Conservation (phyloP, 495 filamentous ascomycete genomes). For the Penicillium verhagenii region DNA sequence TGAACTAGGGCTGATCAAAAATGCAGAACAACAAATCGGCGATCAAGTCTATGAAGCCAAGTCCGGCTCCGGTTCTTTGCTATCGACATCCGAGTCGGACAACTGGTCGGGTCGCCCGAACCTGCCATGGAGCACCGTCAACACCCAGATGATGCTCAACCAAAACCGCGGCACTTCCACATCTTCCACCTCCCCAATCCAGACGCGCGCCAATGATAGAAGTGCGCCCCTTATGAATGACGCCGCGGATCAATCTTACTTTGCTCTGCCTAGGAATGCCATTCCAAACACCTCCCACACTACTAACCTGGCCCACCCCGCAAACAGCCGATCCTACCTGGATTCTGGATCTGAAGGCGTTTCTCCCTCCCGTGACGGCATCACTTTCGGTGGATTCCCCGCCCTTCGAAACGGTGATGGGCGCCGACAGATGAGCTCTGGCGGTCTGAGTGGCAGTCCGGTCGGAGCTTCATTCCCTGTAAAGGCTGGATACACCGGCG, state of each 20-base stretch:
- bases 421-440: slow-evolving; percentile 32
- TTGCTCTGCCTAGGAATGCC: slow-evolving; percentile 36
- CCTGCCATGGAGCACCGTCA: slow-evolving; percentile 55
- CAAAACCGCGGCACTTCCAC: slow-evolving; percentile 44
- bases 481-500: slow-evolving; percentile 28
- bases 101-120: slow-evolving; percentile 48
- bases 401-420: slow-evolving; percentile 31
- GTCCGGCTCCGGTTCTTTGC: slow-evolving; percentile 64
- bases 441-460: slow-evolving; percentile 32
- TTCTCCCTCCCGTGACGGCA: slow-evolving; percentile 36
- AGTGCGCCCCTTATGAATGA: slow-evolving; percentile 40
- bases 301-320: slow-evolving; percentile 25
- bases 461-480: slow-evolving; percentile 30
- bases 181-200: slow-evolving; percentile 52
- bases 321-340: slow-evolving; percentile 33
- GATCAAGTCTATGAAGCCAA: slow-evolving; percentile 47
- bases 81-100: slow-evolving; percentile 65
- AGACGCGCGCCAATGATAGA: slow-evolving; percentile 45
- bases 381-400: slow-evolving; percentile 30
- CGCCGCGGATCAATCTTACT: slow-evolving; percentile 42
- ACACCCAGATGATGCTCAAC: slow-evolving; percentile 44
- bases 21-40: slow-evolving; percentile 31
- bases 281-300: too few relatives aligned
- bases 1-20: not conserved
- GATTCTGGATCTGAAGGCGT: slow-evolving; percentile 32